Evolutionary conservation across 2,329 filamentous ascomycete species (phyloP).

Genomic region (Pseudogymnoascus sp.): DNA sequence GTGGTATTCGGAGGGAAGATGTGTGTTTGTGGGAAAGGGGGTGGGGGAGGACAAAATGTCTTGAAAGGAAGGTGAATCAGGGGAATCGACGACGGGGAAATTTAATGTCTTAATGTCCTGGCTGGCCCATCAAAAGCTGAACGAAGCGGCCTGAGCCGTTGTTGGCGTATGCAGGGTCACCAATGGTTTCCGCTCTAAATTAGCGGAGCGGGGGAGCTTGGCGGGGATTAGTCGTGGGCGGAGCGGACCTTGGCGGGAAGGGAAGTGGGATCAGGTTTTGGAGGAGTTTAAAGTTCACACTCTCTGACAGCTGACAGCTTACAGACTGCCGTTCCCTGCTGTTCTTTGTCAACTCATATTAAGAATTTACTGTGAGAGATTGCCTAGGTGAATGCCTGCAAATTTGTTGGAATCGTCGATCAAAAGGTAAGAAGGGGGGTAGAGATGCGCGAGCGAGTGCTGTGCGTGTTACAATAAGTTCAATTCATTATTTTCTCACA

Average conservation of each 20-base stretch:
- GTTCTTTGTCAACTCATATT: background rate
- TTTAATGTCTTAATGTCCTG: background rate
- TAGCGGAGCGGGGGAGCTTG: background rate
- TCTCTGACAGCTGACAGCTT: background rate
- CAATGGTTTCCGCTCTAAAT: background rate
- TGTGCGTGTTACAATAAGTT: background rate
- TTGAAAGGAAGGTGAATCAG: background rate
- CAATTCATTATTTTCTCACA: background rate
- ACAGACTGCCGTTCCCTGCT: background rate
- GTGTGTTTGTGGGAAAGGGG: background rate
- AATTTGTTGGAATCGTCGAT: background rate
- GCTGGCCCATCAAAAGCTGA: background rate
- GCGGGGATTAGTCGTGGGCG: background rate
- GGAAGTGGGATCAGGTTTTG: background rate
- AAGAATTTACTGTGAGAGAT: background rate
- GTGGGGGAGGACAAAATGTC: background rate
- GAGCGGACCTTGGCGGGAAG: background rate
- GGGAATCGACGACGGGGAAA: background rate
- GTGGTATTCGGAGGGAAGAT: background rate
- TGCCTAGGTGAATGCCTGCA: too few relatives aligned
- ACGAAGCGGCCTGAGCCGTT: background rate
- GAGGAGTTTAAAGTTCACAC: background rate
- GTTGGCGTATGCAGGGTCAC: background rate
- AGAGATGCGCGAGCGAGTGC: background rate
- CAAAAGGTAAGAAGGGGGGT: background rate